A percentile compares a stretch with the other conserved stretches of the same genome.
Evolutionary conservation across 2,329 filamentous ascomycete genomes (phyloP).

Genomic region (Fusarium irregulare): DNA sequence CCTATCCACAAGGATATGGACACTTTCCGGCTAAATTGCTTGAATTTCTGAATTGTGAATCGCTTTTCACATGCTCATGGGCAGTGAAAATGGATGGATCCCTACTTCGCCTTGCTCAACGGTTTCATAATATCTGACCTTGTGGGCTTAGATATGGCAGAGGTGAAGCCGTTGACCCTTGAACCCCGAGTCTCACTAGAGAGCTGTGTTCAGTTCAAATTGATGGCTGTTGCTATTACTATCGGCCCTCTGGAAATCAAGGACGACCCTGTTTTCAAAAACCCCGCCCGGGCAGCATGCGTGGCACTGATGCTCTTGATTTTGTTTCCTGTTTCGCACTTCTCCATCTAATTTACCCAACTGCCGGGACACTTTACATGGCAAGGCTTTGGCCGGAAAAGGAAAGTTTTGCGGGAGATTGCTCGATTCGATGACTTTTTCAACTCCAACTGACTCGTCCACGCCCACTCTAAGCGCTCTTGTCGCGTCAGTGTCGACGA

Average conservation of each 20-base stretch:
- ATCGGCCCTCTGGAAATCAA: constrained; percentile 18
- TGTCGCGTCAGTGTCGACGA: constrained; percentile 34
- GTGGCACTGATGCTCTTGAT: constrained; percentile 27
- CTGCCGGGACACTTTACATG: constrained; percentile 32
- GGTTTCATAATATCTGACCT: constrained; percentile 4
- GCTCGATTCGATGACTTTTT: constrained; percentile 19
- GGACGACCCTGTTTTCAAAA: constrained; percentile 8
- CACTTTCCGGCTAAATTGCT: constrained; percentile 10
- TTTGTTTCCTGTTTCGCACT: constrained; percentile 40
- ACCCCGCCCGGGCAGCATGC: constrained; percentile 6
- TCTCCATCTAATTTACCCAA: constrained; percentile 41
- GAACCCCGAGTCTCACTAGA: constrained; percentile 3
- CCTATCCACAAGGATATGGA: neutral
- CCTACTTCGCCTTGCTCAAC: constrained; percentile 15
- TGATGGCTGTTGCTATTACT: neutral
- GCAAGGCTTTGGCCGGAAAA: constrained; percentile 25
- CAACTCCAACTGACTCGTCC: constrained; percentile 23
- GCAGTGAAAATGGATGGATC: constrained; percentile 4
- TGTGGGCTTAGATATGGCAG: constrained; percentile 1
- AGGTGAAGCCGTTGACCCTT: constrained; percentile 4
- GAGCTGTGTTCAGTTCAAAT: neutral
- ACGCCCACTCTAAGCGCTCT: constrained; percentile 46
- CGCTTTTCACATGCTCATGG: neutral
- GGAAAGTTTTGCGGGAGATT: constrained; percentile 33
- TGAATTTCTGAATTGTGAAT: neutral